phyloP scores from a whole-genome alignment of 352 stramenopile genomes.

The Globisporangium yorkense region DNA sequence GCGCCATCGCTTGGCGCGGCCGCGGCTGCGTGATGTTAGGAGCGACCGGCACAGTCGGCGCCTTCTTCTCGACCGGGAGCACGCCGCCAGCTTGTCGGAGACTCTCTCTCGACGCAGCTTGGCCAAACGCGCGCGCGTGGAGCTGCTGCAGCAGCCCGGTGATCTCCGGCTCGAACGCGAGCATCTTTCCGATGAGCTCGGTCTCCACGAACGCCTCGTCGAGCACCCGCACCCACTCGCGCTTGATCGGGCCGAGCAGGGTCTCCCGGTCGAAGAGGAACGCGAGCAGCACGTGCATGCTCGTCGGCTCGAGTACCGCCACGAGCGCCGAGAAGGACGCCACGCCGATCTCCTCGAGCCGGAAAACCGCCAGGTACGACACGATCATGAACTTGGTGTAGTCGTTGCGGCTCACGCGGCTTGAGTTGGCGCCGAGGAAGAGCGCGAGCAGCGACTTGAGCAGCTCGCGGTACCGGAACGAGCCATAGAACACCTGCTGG shows the following conservation, averaged over 20 bases:
- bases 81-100: conserved; percentile 36
- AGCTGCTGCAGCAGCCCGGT: conserved; percentile 43
- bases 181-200: conserved; percentile 64
- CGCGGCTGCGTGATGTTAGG: conserved; percentile 87
- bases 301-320: conserved; percentile 62
- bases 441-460: conserved; percentile 70
- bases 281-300: conserved; percentile 83
- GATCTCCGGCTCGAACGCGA: conserved; percentile 29
- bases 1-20: conserved; percentile 57
- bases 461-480: conserved; percentile 83
- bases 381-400: conserved; percentile 92
- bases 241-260: conserved; percentile 60
- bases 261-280: conserved; percentile 77
- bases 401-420: conserved; percentile 70
- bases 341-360: conserved; percentile 81
- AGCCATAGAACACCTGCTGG: conserved; percentile 88
- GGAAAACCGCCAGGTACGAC: conserved; percentile 85
- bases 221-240: conserved; percentile 77
- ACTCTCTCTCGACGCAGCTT: conserved; percentile 35
- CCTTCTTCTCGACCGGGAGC: conserved; percentile 32
- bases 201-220: conserved; percentile 84
- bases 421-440: conserved; percentile 81
- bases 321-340: conserved; percentile 59
- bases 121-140: conserved; percentile 59
- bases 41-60: conserved; percentile 56